phyloP scores from a whole-genome alignment of 139 green algal species.

The Auxenochlorella protothecoides region DNA sequence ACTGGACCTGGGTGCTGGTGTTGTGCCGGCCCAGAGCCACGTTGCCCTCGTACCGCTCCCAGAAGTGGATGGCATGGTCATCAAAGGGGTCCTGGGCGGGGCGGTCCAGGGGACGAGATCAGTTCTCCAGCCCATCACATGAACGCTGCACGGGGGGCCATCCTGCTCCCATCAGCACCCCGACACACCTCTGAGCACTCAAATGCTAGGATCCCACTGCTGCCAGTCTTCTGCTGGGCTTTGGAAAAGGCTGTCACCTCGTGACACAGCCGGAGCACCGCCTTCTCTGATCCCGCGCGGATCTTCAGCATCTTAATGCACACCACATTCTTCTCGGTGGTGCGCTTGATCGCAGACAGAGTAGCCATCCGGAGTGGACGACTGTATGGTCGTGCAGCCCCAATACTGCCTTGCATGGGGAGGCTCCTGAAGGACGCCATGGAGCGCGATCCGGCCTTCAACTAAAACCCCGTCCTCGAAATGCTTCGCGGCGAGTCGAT shows the following conservation, averaged over 20 bases:
- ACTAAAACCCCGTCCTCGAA: too few relatives aligned
- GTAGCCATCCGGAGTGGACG: too few relatives aligned
- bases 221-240: conserved; percentile 14
- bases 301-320: conserved; percentile 60
- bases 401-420: too few relatives aligned
- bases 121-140: background rate
- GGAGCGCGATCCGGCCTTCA: too few relatives aligned
- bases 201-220: conserved; percentile 38
- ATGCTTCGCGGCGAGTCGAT: too few relatives aligned
- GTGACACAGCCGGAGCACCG: conserved; percentile 37
- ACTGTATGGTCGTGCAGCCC: too few relatives aligned
- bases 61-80: conserved; percentile 54
- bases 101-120: background rate
- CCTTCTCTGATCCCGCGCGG: conserved; percentile 24
- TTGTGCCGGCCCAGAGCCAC: conserved; percentile 39
- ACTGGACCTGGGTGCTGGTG: conserved; percentile 19
- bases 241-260: conserved; percentile 32
- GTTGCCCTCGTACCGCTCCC: conserved; percentile 59
- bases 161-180: too few relatives aligned
- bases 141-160: background rate
- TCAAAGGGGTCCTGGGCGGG: conserved; percentile 16
- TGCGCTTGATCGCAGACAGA: too few relatives aligned
- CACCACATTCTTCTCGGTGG: conserved; percentile 27
- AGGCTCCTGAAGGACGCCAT: too few relatives aligned
- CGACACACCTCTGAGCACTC: conserved; percentile 17